Evolutionary conservation across 371 early-diverging fungal species (phyloP).

Genomic region (Mortierella sp.): DNA sequence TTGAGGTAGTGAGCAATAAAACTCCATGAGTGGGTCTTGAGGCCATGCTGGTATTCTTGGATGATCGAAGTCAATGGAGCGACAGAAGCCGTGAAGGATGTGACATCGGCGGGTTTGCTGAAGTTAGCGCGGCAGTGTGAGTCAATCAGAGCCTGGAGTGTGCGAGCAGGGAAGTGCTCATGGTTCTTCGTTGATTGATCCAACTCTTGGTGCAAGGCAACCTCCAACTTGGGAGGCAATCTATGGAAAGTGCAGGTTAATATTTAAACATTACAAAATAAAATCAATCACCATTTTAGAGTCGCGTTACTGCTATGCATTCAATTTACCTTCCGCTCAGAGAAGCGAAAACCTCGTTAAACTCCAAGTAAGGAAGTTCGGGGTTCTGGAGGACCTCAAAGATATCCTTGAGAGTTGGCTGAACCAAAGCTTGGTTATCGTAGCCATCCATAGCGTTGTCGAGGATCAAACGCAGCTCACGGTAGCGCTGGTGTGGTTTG

Average conservation of each 20-base stretch:
- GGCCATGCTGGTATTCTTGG: constrained; percentile 80
- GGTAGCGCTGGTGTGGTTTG: constrained; percentile 88
- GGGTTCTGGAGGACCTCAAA: constrained; percentile 80
- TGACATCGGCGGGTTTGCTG: constrained; percentile 73
- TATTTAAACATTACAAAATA: not conserved
- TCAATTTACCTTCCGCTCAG: constrained; percentile 81
- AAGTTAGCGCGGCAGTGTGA: constrained; percentile 64
- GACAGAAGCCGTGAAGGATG: constrained; percentile 71
- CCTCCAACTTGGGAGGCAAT: constrained; percentile 84
- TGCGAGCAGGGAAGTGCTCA: constrained; percentile 81
- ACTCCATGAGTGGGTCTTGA: constrained; percentile 80
- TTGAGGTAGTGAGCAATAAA: constrained; percentile 84
- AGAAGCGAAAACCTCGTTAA: constrained; percentile 84
- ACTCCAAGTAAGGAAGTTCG: constrained; percentile 90
- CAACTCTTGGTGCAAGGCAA: constrained; percentile 63
- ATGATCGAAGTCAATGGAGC: constrained; percentile 77
- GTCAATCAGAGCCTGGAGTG: constrained; percentile 77
- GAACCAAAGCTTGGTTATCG: constrained; percentile 80
- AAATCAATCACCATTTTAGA: not conserved
- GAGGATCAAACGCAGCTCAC: constrained; percentile 70
- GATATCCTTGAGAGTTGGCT: constrained; percentile 79
- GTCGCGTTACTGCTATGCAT: not conserved
- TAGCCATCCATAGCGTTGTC: constrained; percentile 91
- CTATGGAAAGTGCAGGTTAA: constrained; percentile 12
- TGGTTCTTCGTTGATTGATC: constrained; percentile 59